phyloP scores from a whole-genome alignment of 148 eudicot species.

The Chenopodium berlandieri region DNA sequence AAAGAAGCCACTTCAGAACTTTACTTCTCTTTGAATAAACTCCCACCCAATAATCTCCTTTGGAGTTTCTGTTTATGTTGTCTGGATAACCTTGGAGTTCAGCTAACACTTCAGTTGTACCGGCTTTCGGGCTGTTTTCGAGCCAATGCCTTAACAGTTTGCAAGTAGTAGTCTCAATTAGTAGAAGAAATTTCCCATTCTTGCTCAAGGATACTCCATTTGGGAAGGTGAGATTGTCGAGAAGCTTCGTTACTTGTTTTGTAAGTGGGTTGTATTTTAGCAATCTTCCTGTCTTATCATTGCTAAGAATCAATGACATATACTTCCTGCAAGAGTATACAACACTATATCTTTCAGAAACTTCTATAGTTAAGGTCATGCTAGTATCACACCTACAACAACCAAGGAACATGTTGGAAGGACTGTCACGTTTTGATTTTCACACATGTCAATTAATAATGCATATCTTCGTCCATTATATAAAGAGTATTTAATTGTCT shows the following conservation, averaged over 20 bases:
- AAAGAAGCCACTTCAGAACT: conserved; percentile 40
- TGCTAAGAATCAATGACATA: conserved; percentile 45
- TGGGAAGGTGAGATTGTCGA: conserved; percentile 56
- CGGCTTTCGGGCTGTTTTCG: conserved; percentile 27
- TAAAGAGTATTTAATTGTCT: too few relatives aligned
- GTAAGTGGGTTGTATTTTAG: conserved; percentile 51
- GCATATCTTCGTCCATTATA: too few relatives aligned
- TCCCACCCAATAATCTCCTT: conserved; percentile 83
- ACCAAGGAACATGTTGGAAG: too few relatives aligned
- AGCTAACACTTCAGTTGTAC: conserved; percentile 40
- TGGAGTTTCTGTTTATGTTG: conserved; percentile 49
- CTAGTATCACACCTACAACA: too few relatives aligned
- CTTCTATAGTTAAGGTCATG: too few relatives aligned
- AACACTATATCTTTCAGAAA: neutral
- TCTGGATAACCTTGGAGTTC: conserved; percentile 67
- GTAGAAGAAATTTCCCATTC: conserved; percentile 43
- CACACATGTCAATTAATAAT: too few relatives aligned
- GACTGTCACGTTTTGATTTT: too few relatives aligned
- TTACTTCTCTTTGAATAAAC: conserved; percentile 45
- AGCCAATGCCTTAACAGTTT: conserved; percentile 52
- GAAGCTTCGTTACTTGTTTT: conserved; percentile 43
- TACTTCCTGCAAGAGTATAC: conserved; percentile 42
- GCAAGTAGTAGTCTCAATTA: conserved; percentile 57
- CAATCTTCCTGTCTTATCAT: conserved; percentile 67
- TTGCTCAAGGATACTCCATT: conserved; percentile 76